Evolutionary conservation across 2,329 filamentous ascomycete species (phyloP).

Genomic region (Aspergillus pseudoterreus): DNA sequence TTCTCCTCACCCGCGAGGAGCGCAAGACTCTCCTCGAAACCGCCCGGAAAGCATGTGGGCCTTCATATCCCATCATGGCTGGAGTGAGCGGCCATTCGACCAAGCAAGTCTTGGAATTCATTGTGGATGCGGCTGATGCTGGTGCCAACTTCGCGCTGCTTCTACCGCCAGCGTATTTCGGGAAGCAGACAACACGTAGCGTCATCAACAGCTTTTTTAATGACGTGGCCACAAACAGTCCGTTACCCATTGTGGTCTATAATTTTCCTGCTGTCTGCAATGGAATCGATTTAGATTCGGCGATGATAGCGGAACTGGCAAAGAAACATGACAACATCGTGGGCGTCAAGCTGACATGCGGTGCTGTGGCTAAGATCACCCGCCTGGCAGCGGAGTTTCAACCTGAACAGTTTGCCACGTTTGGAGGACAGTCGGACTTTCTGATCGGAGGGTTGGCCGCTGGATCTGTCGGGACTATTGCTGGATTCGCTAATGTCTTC

Average conservation of each 20-base stretch:
- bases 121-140: constrained; percentile 56
- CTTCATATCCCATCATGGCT: constrained; percentile 57
- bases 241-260: constrained; percentile 61
- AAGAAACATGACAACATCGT: constrained; percentile 53
- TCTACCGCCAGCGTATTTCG: constrained; percentile 63
- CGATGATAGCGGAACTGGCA: constrained; percentile 55
- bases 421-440: constrained; percentile 71
- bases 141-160: constrained; percentile 61
- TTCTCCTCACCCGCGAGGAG: constrained; percentile 57
- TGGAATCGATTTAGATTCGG: constrained; percentile 65
- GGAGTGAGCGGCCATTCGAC: constrained; percentile 64
- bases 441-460: constrained; percentile 53
- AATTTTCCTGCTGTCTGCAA: constrained; percentile 68
- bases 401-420: constrained; percentile 60
- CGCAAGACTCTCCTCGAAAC: constrained; percentile 52
- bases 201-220: constrained; percentile 59
- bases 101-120: constrained; percentile 58
- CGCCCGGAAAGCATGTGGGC: constrained; percentile 52
- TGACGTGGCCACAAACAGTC: constrained; percentile 50
- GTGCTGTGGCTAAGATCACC: constrained; percentile 58
- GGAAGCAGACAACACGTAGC: constrained; percentile 56
- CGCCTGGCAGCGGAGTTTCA: constrained; percentile 52
- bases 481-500: constrained; percentile 57
- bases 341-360: constrained; percentile 65
- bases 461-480: constrained; percentile 54